A percentile compares a stretch with the other conserved stretches of the same genome.
Evolutionary conservation across 257 asterid genomes (phyloP).

Genomic region (Solanum phureja): DNA sequence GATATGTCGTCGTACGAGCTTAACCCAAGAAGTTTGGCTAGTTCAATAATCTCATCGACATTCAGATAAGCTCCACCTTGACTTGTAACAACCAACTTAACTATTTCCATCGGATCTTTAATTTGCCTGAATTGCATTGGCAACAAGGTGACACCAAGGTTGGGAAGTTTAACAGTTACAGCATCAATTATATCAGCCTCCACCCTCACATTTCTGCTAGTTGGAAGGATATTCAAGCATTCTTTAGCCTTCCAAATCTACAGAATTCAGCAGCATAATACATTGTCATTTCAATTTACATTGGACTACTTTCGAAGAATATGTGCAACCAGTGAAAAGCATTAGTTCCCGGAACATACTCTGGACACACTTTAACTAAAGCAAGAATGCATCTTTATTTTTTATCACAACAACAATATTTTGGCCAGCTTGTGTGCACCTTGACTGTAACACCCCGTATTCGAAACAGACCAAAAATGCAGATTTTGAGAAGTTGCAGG

Average conservation of each 20-base stretch:
- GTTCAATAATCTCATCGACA: slow-evolving; percentile 87
- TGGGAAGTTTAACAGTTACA: slow-evolving; percentile 88
- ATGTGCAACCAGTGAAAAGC: neutral
- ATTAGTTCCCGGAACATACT: neutral
- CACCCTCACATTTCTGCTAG: slow-evolving; percentile 73
- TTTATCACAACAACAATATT: neutral
- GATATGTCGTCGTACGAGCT: slow-evolving; percentile 82
- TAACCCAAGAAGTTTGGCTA: slow-evolving; percentile 91
- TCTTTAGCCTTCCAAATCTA: slow-evolving; percentile 99
- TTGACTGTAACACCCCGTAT: neutral
- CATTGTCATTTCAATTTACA: neutral
- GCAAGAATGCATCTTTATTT: neutral
- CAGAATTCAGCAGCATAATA: slow-evolving; percentile 1
- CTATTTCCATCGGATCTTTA: slow-evolving; percentile 90
- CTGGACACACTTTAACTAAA: neutral
- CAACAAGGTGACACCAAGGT: slow-evolving; percentile 86
- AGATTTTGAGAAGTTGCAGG: too few species aligned
- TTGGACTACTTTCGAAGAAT: neutral
- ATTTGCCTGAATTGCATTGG: slow-evolving; percentile 95
- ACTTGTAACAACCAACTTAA: slow-evolving; percentile 79
- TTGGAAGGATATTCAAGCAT: slow-evolving; percentile 77
- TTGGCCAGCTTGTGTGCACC: neutral
- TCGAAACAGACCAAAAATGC: too few species aligned
- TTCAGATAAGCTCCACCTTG: slow-evolving; percentile 81
- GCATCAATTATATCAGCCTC: slow-evolving; percentile 88